phyloP scores from a whole-genome alignment of 371 early-diverging fungal species.

The Haplosporangium sp. region DNA sequence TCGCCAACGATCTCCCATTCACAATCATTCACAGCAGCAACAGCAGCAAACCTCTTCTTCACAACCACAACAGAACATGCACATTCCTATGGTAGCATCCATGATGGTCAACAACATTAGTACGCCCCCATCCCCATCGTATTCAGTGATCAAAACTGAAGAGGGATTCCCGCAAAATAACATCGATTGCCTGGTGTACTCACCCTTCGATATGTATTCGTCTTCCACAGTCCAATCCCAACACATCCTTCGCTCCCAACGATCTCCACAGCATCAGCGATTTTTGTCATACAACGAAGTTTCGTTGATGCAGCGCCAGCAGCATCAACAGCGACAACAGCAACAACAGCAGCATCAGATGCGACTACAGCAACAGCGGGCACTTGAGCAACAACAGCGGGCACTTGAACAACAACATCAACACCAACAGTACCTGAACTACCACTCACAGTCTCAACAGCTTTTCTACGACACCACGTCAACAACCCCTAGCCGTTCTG shows the following conservation, averaged over 20 bases:
- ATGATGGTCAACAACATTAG: constrained; percentile 33
- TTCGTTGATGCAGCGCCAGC: constrained; percentile 26
- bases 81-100: constrained; percentile 24
- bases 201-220: constrained; percentile 26
- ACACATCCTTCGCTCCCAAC: constrained; percentile 14
- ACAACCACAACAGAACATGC: constrained; percentile 30
- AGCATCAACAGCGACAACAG: constrained; percentile 28
- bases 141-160: constrained; percentile 36
- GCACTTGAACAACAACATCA: constrained; percentile 39
- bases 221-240: neutral
- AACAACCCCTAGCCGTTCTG: constrained; percentile 19
- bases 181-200: constrained; percentile 37
- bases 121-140: constrained; percentile 40
- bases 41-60: constrained; percentile 13
- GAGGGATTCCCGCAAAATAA: constrained; percentile 18
- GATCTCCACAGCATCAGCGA: constrained; percentile 18
- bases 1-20: constrained; percentile 5
- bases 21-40: constrained; percentile 12
- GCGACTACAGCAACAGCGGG: constrained; percentile 14
- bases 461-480: constrained; percentile 31
- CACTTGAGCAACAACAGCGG: constrained; percentile 34
- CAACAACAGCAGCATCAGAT: constrained; percentile 10
- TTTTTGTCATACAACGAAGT: constrained; percentile 30
- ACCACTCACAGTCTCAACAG: constrained; percentile 28
- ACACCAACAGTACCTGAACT: constrained; percentile 28